Conservation (phyloP, 257 asterid genomes). For the Gentiana dahurica region DNA sequence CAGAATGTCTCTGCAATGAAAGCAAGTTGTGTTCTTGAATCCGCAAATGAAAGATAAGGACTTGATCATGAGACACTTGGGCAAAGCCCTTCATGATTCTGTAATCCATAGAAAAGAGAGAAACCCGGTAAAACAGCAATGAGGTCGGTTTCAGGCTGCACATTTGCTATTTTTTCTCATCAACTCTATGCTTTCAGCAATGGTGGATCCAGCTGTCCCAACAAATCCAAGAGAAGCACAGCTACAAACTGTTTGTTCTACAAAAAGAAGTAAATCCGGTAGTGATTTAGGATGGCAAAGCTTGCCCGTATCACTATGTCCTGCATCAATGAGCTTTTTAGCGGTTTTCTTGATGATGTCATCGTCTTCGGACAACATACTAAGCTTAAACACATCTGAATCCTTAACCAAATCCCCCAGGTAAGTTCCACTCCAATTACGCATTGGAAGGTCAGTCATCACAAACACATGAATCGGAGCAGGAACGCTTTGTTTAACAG, state of each 20-base stretch:
- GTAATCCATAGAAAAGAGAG: neutral
- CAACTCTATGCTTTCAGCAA: conserved; percentile 59
- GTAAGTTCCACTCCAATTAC: conserved; percentile 68
- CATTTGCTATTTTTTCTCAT: conserved; percentile 53
- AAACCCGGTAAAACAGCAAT: neutral
- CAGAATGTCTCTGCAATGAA: neutral
- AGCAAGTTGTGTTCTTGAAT: neutral
- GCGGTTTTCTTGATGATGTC: conserved; percentile 44
- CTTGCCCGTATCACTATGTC: conserved; percentile 19
- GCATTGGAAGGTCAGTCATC: conserved; percentile 84
- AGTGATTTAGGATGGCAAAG: conserved; percentile 32
- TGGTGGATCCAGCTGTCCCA: conserved; percentile 90
- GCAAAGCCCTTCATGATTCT: neutral
- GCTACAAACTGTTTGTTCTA: conserved; percentile 74
- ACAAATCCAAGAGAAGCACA: conserved; percentile 89
- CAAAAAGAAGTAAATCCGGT: conserved; percentile 46
- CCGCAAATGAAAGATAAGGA: neutral
- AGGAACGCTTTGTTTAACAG: conserved; percentile 40
- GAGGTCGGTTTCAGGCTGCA: conserved; percentile 12
- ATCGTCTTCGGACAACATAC: conserved; percentile 43
- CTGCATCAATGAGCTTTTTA: conserved; percentile 30
- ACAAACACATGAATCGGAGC: conserved; percentile 65
- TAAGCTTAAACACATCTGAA: conserved; percentile 39
- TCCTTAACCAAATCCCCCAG: conserved; percentile 54
- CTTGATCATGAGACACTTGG: neutral